These are phyloP conservation scores for Suhomyces panamericanus DNA, from an alignment of 1,139 yeast species.

Conservation along the genomic window DNA sequence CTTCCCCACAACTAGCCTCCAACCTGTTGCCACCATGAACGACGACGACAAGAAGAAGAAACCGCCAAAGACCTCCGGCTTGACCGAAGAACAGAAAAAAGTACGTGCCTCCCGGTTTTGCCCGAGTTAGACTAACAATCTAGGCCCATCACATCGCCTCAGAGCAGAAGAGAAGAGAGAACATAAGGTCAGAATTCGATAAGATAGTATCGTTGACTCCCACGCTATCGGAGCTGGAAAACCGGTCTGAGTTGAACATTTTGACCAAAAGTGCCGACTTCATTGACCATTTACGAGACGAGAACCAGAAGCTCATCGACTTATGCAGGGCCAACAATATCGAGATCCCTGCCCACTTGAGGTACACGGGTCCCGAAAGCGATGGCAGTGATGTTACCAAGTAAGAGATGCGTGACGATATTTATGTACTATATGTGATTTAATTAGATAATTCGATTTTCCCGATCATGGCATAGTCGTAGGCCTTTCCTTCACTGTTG, in stretches of 20 bases:
- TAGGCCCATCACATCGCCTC: slow-evolving; percentile 54
- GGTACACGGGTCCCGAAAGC: slow-evolving; percentile 40
- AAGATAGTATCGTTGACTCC: slow-evolving; percentile 47
- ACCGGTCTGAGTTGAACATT: slow-evolving; percentile 46
- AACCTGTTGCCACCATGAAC: slow-evolving; percentile 6
- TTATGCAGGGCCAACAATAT: slow-evolving; percentile 39
- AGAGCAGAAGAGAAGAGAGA: slow-evolving; percentile 49
- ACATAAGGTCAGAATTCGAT: slow-evolving; percentile 49
- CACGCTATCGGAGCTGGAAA: slow-evolving; percentile 42
- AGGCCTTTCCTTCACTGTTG: slow-evolving; percentile 22
- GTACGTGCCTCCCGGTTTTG: slow-evolving; percentile 24
- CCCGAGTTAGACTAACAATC: slow-evolving; percentile 1
- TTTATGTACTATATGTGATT: slow-evolving; percentile 1
- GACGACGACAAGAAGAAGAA: slow-evolving; percentile 17
- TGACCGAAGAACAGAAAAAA: slow-evolving; percentile 48
- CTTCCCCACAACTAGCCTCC: slow-evolving; percentile 8
- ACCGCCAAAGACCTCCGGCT: slow-evolving; percentile 31
- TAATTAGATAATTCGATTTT: slow-evolving; percentile 2
- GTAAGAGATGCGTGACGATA: slow-evolving; percentile 7
- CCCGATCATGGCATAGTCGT: slow-evolving; percentile 25
- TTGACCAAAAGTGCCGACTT: slow-evolving; percentile 49
- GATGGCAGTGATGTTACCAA: slow-evolving; percentile 22
- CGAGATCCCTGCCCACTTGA: slow-evolving; percentile 37
- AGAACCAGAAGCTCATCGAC: slow-evolving; percentile 37
- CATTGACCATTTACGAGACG: slow-evolving; percentile 43